Conservation (phyloP, 371 early-diverging fungal species). For the Actinomucor elegans region DNA sequence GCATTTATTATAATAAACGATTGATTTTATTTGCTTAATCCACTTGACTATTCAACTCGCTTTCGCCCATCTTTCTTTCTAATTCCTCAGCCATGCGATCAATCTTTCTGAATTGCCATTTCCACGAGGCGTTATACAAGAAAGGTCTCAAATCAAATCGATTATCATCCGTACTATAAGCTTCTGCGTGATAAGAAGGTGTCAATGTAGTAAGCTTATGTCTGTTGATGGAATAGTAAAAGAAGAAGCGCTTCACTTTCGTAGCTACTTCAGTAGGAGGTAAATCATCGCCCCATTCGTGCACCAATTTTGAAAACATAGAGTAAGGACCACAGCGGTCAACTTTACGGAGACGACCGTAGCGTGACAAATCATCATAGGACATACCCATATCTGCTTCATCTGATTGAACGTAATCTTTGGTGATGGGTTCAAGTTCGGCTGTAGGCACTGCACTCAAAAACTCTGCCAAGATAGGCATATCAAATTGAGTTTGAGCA, state of each 20-base stretch:
- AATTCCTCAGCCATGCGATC: conserved; percentile 65
- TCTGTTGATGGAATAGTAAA: conserved; percentile 94
- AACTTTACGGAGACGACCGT: conserved; percentile 90
- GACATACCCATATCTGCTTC: conserved; percentile 98
- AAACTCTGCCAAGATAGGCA: conserved; percentile 79
- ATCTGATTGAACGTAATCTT: conserved; percentile 79
- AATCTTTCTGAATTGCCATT: conserved; percentile 88
- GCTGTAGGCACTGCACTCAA: conserved; percentile 92
- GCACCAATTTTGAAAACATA: conserved; percentile 87
- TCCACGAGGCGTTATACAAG: conserved; percentile 88
- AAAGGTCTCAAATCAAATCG: conserved; percentile 96
- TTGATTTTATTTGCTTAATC: no score
- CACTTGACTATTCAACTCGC: conserved; percentile 18
- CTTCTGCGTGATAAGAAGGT: conserved; percentile 94
- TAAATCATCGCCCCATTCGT: conserved; percentile 72
- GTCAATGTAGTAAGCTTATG: conserved; percentile 98
- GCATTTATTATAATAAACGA: neutral
- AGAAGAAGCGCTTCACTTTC: conserved; percentile 95
- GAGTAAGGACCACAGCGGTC: conserved; percentile 86
- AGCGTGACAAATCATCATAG: conserved; percentile 89
- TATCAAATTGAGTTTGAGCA: conserved; percentile 61
- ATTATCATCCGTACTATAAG: conserved; percentile 96
- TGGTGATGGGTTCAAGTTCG: conserved; percentile 90
- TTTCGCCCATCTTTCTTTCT: conserved; percentile 14
- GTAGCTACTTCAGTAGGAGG: conserved; percentile 74